A percentile compares a stretch with the other conserved stretches of the same genome.
Conservation (phyloP, 73 alveolate species). For the Paramecium primaurelia region DNA sequence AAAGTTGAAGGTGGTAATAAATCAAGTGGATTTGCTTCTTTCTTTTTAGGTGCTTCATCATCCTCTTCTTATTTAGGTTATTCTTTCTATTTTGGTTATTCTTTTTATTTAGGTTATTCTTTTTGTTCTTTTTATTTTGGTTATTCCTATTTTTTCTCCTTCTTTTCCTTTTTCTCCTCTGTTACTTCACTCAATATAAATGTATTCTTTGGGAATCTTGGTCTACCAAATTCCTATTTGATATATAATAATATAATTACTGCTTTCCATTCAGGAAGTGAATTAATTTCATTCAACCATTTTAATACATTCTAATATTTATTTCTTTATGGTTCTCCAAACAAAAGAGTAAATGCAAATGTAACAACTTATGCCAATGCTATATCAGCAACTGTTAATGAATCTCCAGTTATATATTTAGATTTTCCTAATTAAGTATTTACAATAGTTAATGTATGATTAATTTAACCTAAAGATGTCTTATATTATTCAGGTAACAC, state of each 20-base stretch:
- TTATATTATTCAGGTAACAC: constrained; percentile 61
- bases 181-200: not conserved
- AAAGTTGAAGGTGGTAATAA: constrained; percentile 80
- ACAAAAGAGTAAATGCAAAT: constrained; percentile 69
- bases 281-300: constrained; percentile 70
- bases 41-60: constrained; percentile 45
- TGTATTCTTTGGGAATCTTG: not conserved
- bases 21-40: constrained; percentile 72
- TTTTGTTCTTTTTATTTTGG: not conserved
- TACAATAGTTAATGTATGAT: constrained; percentile 61
- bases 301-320: constrained; percentile 66
- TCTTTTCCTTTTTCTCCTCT: not conserved
- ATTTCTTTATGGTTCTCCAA: constrained; percentile 80
- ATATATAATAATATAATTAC: not conserved
- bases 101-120: not conserved
- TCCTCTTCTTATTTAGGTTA: not conserved
- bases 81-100: not conserved
- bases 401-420: constrained; percentile 79
- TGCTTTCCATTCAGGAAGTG: constrained; percentile 65
- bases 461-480: constrained; percentile 53
- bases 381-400: constrained; percentile 93
- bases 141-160: not conserved
- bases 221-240: not conserved
- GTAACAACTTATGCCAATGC: constrained; percentile 70
- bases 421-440: constrained; percentile 71